phyloP scores from a whole-genome alignment of 2,329 filamentous ascomycete species.

The Penicillium hordei region DNA sequence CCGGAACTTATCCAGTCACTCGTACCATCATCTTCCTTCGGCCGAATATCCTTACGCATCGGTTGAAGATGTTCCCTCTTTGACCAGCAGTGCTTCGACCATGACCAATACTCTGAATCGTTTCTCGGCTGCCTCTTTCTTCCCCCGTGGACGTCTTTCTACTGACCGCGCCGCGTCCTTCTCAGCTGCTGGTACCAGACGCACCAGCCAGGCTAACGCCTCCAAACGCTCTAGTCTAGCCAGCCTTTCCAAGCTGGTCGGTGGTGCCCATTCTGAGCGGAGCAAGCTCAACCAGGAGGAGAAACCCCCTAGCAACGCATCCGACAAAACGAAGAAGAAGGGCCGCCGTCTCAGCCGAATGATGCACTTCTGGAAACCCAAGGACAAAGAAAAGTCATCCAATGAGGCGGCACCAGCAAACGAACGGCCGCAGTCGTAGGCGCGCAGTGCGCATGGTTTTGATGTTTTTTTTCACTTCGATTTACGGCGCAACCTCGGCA shows the following conservation, averaged over 20 bases:
- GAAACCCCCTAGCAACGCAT: slow-evolving; percentile 42
- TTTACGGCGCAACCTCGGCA: slow-evolving; percentile 30
- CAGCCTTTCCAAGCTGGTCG: slow-evolving; percentile 50
- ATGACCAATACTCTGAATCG: slow-evolving; percentile 46
- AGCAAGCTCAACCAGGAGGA: slow-evolving; percentile 49
- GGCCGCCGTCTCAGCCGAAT: slow-evolving; percentile 48
- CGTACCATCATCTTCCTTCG: slow-evolving; percentile 37
- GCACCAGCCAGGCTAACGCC: slow-evolving; percentile 41
- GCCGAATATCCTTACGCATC: slow-evolving; percentile 45
- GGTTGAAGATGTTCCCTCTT: slow-evolving; percentile 51
- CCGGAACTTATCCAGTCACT: slow-evolving; percentile 38
- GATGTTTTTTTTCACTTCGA: slow-evolving; percentile 19
- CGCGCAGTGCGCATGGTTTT: slow-evolving; percentile 14
- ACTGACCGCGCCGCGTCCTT: slow-evolving; percentile 48
- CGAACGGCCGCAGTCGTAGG: slow-evolving; percentile 26
- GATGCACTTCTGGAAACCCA: slow-evolving; percentile 52
- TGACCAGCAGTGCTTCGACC: slow-evolving; percentile 52
- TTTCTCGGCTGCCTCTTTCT: slow-evolving; percentile 44
- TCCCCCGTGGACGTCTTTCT: slow-evolving; percentile 42
- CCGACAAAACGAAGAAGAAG: slow-evolving; percentile 46
- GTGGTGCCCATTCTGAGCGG: slow-evolving; percentile 44
- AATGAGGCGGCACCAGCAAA: slow-evolving; percentile 20
- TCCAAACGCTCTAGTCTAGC: slow-evolving; percentile 51
- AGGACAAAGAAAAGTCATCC: slow-evolving; percentile 43
- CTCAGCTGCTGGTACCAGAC: slow-evolving; percentile 40